phyloP scores from a whole-genome alignment of 2,329 filamentous ascomycete species.

The Talaromyces atroroseus region DNA sequence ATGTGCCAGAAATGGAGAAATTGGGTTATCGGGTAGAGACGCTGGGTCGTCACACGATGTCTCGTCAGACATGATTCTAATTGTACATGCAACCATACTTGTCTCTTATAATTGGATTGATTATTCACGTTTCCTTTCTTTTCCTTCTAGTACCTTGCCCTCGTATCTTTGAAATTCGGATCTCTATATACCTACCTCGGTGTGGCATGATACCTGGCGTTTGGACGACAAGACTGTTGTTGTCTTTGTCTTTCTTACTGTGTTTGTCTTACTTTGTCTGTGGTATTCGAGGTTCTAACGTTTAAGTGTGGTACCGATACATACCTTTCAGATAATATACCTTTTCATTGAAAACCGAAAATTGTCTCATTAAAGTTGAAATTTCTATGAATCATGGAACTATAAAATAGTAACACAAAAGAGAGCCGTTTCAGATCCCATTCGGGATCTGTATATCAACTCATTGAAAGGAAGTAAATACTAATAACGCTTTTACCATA shows the following conservation, averaged over 20 bases:
- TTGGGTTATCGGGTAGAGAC: slow-evolving; percentile 32
- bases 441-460: no score
- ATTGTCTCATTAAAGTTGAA: neutral
- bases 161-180: neutral
- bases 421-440: neutral
- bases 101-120: slow-evolving; percentile 6
- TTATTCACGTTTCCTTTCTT: neutral
- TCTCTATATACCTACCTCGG: neutral
- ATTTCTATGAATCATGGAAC: neutral
- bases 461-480: neutral
- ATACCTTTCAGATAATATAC: neutral
- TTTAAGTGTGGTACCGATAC: neutral
- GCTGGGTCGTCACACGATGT: slow-evolving; percentile 13
- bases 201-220: slow-evolving; percentile 14
- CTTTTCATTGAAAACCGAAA: neutral
- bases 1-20: slow-evolving; percentile 29
- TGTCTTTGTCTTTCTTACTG: neutral
- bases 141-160: neutral
- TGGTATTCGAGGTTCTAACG: neutral
- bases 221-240: neutral
- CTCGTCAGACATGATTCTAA: slow-evolving; percentile 7
- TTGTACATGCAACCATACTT: slow-evolving; percentile 8
- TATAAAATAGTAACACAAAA: no score
- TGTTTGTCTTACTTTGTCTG: neutral
- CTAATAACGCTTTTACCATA: neutral